Base-by-base conservation (phyloP, 2,329 filamentous ascomycete genomes). In the Hypoxylon sp. region DNA sequence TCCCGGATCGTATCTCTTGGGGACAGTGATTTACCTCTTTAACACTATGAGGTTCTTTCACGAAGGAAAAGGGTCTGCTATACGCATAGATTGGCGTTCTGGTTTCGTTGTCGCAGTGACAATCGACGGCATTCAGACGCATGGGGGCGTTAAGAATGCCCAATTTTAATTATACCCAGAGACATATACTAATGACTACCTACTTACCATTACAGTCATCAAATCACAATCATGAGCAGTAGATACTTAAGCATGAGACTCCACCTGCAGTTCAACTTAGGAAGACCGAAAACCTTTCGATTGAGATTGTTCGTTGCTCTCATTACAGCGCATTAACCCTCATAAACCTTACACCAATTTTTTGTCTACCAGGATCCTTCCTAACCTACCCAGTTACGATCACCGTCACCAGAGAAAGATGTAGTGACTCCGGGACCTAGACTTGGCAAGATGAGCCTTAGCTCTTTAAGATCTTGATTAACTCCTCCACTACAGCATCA, bases 401-500 rank as follows among this genome's bases (percentile, higher is more conserved):
- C 39, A 44, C 39, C n/a, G 10, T 44, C 39, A 9, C 5, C 26
- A 33, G 24, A 10, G 17, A 6, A 35, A 35, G n/a, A 47, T 35
- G 3, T 31, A 29, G 14, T 2, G 10, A 14, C 3, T 19, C 31
- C 33, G 1, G 14, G 24, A 35, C 1, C 22, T n/a, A 14, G 9
- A 19, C 11, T 24, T 46, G 14, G 29, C 13, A 31, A 33, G 29
- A 42, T 1, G 37, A 39, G 14, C n/a, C 19, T 67, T 76, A 60
- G 65, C 80, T 37, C 80, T 86, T 85, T 74, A 96, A 84, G 55
- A 94, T 81, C 80, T 88, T 89, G 79, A 88, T 85, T 65, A 97
- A 83, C 84, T 97, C 91, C 52, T 86, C 87, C 1, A 90, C 90
- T 70, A 98, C 86, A 1, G 92, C 93, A 81, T 98, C 92, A 66